Conservation (phyloP, 371 early-diverging fungal species). For the Dinochytrium kinnereticum region DNA sequence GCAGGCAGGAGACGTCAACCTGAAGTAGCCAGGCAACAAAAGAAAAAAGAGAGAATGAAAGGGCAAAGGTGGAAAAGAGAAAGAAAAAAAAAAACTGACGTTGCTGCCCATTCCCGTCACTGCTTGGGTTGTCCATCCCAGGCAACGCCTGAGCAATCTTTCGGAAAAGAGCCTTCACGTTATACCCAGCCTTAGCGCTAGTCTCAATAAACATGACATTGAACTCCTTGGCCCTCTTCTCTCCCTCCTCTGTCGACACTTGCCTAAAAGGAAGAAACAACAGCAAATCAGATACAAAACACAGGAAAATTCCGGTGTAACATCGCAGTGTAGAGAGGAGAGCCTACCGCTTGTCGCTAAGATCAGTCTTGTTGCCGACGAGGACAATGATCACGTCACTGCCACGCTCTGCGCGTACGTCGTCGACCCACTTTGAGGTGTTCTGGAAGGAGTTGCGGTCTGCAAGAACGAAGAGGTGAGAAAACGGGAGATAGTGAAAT, state of each 20-base stretch:
- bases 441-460: slow-evolving; percentile 92
- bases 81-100: slow-evolving; percentile 20
- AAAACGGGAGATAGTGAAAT: background rate
- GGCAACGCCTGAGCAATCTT: slow-evolving; percentile 96
- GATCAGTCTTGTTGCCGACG: slow-evolving; percentile 99
- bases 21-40: background rate
- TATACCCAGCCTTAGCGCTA: slow-evolving; percentile 94
- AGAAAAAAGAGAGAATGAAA: background rate
- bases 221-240: slow-evolving; percentile 91
- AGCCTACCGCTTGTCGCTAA: slow-evolving; percentile 86
- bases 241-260: slow-evolving; percentile 96
- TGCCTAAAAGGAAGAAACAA: slow-evolving; percentile 55
- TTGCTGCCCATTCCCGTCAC: slow-evolving; percentile 33
- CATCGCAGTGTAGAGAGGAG: no score
- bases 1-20: no score
- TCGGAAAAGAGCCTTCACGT: slow-evolving; percentile 93
- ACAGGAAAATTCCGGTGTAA: no score
- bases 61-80: background rate
- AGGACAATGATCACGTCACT: slow-evolving; percentile 96
- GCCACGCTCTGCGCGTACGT: slow-evolving; percentile 96
- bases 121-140: slow-evolving; percentile 69
- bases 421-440: slow-evolving; percentile 98
- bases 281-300: no score
- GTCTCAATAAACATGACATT: slow-evolving; percentile 97
- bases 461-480: slow-evolving; percentile 37